phyloP scores from a whole-genome alignment of 495 filamentous ascomycete genomes.

The Pseudomonodictys pantanalensis region DNA sequence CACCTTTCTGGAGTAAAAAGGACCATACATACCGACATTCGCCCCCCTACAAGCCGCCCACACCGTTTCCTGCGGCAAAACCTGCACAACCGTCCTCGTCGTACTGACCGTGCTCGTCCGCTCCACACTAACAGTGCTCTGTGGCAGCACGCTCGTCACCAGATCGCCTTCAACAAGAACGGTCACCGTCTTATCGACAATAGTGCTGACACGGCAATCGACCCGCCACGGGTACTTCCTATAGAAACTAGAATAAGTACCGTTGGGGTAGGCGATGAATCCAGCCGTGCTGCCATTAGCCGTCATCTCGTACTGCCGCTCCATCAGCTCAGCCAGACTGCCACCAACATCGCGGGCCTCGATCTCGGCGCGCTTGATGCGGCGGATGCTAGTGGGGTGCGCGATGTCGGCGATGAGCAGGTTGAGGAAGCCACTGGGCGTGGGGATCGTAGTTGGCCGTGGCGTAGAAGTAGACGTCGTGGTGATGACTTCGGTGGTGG shows the following conservation, averaged over 20 bases:
- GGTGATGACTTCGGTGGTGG: neutral
- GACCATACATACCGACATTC: conserved; percentile 17
- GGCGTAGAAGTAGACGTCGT: neutral
- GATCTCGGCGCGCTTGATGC: neutral
- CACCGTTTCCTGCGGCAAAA: neutral
- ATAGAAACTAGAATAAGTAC: neutral
- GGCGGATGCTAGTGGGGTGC: neutral
- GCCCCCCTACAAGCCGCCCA: conserved; percentile 9
- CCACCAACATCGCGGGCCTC: neutral
- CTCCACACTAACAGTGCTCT: neutral
- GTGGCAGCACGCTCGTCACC: neutral
- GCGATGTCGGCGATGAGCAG: neutral
- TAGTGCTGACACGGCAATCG: neutral
- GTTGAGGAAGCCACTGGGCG: neutral
- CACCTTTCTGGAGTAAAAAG: too few species aligned
- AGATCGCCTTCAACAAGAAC: neutral
- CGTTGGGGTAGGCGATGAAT: conserved; percentile 3
- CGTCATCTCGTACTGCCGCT: conserved; percentile 19
- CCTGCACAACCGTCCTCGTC: conserved; percentile 6
- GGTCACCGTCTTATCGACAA: neutral
- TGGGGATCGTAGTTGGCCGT: neutral
- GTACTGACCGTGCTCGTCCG: neutral
- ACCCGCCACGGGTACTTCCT: conserved; percentile 7
- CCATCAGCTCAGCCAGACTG: neutral
- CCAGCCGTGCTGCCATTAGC: neutral